Percentiles rank a stretch among this genome's conserved stretches.
These are phyloP conservation scores for Lycium ferocissimum DNA, from an alignment of 257 asterid genomes.

Conservation along the genomic window DNA sequence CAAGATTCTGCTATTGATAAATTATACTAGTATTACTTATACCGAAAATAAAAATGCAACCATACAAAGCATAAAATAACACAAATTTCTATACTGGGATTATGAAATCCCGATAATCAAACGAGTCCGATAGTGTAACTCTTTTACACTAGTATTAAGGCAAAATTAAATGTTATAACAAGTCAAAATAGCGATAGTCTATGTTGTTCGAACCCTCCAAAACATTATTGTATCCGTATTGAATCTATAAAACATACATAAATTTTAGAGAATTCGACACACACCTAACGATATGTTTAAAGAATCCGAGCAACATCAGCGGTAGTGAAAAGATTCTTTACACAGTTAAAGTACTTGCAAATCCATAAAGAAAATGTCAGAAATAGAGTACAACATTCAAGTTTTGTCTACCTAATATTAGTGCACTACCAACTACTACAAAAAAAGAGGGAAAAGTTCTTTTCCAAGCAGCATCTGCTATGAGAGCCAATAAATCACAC, in stretches of 20 bases:
- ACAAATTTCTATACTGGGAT: neutral
- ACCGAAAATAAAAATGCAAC: neutral
- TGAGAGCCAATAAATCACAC: neutral
- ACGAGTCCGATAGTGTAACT: neutral
- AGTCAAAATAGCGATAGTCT: neutral
- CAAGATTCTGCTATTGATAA: neutral
- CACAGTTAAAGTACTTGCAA: neutral
- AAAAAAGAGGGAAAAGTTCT: neutral
- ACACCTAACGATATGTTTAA: no score
- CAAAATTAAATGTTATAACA: neutral
- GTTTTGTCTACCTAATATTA: conserved; percentile 1
- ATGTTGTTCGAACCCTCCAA: neutral
- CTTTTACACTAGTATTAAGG: neutral
- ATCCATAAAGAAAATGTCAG: neutral
- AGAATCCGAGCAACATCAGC: no score
- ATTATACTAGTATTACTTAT: neutral
- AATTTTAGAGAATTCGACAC: neutral
- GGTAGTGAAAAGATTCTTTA: neutral
- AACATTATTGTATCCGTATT: no score
- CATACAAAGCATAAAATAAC: neutral
- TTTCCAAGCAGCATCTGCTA: conserved; percentile 16
- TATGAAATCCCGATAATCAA: neutral
- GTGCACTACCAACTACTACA: neutral
- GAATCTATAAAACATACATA: no score
- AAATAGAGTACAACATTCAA: neutral